Evolutionary conservation across 2,329 filamentous ascomycete genomes (phyloP), one percentile per base, ranked within the genome.

Genomic region (Fusarium sp.): DNA sequence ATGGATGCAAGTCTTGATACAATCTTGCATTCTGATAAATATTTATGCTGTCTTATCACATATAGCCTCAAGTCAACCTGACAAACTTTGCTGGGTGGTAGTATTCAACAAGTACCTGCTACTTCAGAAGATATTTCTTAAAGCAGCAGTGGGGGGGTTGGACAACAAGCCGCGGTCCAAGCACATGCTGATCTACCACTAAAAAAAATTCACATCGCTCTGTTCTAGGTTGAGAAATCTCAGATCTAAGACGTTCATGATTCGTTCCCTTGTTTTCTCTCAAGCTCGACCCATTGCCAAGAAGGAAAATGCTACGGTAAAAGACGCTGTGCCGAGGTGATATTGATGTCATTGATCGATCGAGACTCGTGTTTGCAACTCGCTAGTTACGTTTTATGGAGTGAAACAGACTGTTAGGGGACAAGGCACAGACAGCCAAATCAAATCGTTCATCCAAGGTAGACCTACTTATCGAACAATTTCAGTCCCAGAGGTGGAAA

Each of bases 301-400:
- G 66, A 64, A 28, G 47, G 28, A 10, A 35, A 35, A 49, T 31
- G 35, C 22, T 35, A 41, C 14, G 33, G 39, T 45, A 52, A 18
- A 48, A 51, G 33, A 57, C 28, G 18, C 36, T 58, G 20, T 63
- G 62, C 54, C 70, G 55, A 69, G 47, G 42, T 49, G 58, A 44
- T 61, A 28, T 58, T 74, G 68, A 74, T 74, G 72, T 69, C 63
- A 69, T 74, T 55, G 59, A 56, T 72, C 33, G 35, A 55, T 57
- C 38, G 31, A 63, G 41, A 31, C 51, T 69, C 22, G 44, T 54
- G 51, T 58, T 54, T 38, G 42, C 33, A 65, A 51, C n/a, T 39
- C 24, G 44, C 57, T 33, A 55, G 42, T 13, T 66, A 24, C 44
- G 35, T 48, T 65, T 49, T 33, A 48, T 24, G n/a, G 35, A 41